Conservation (phyloP, 768 basidiomycete species). For the Leccinum boreale region DNA sequence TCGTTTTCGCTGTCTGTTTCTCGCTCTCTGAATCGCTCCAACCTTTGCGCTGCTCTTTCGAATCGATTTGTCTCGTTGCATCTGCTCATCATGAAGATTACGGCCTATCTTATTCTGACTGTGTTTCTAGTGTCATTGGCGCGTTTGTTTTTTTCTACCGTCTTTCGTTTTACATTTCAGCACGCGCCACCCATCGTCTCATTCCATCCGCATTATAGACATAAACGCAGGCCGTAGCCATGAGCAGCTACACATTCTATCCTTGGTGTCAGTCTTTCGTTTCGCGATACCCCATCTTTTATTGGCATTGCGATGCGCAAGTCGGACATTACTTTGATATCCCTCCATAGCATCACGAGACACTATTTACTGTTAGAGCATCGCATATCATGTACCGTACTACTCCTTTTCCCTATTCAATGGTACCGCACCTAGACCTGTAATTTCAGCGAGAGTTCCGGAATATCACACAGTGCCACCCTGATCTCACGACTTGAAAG, state of each 20-base stretch:
- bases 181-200: constrained; percentile 27
- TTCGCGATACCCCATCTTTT: constrained; percentile 50
- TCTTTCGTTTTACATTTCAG: constrained; percentile 5
- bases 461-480: constrained; percentile 8
- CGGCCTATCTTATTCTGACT: constrained; percentile 42
- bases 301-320: constrained; percentile 45
- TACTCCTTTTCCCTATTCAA: constrained; percentile 33
- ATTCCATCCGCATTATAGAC: constrained; percentile 36
- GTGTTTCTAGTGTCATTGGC: constrained; percentile 36
- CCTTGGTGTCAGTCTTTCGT: constrained; percentile 43
- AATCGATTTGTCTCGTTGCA: constrained; percentile 55
- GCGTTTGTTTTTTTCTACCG: constrained; percentile 22
- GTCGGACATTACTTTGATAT: constrained; percentile 44
- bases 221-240: constrained; percentile 41
- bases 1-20: constrained; percentile 24
- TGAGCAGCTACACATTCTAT: constrained; percentile 44
- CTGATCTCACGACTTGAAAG: constrained; percentile 19
- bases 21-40: constrained; percentile 35
- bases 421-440: constrained; percentile 13
- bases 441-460: not conserved
- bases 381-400: constrained; percentile 53
- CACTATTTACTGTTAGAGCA: constrained; percentile 62
- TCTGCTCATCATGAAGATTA: constrained; percentile 46
- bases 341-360: constrained; percentile 50
- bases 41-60: constrained; percentile 64